Evolutionary conservation across 768 basidiomycete species (phyloP), one percentile per base, ranked within the genome.

Genomic region (Mycena olivaceomarginata): DNA sequence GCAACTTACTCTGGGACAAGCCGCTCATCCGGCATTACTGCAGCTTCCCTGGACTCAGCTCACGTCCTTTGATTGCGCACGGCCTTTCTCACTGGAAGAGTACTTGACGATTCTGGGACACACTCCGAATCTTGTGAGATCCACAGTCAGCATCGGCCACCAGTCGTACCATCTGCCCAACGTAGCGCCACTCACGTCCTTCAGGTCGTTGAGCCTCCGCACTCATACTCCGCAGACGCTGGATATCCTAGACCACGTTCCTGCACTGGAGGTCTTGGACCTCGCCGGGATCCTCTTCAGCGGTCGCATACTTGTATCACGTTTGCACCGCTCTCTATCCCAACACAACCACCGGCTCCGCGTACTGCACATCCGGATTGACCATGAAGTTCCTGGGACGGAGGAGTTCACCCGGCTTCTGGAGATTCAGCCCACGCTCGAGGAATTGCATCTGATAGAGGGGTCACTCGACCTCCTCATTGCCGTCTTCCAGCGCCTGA

Each of bases 401-500:
- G 39, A 20, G 6, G 20, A 63, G n/a, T 63, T 63, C 60, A 40
- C 41, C 39, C 39, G 20, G 60, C 68, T 70, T 20, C 57, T 70
- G 57, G 41, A 70, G 25, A 60, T 39, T 1, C 68, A 70, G n/a
- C 57, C n/a, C 13, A 12, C 22, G 16, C 57, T 70, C 16, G 57
- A 70, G 68, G 46, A 37, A 46, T 60, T 70, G 43, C 20, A 70
- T 0, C 25, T 70, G 41, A 16, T 25, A 4, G 43, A 59, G 4
- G 68, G 68, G n/a, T 70, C 68, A 16, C 31, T 70, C 43, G 40
- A 18, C 18, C 57, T n/a, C n/a, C n/a, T 43, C 22, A 59, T 60
- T 43, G 68, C 68, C 11, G 25, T 70, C 11, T 70, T 40, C 68
- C 68, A 15, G 22, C 68, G 39, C 8, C 60, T 63, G 18, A 41